Evolutionary conservation across 1,139 yeast genomes (phyloP), one percentile per base, ranked within the genome.

Genomic region (Wickerhamomyces sp.): DNA sequence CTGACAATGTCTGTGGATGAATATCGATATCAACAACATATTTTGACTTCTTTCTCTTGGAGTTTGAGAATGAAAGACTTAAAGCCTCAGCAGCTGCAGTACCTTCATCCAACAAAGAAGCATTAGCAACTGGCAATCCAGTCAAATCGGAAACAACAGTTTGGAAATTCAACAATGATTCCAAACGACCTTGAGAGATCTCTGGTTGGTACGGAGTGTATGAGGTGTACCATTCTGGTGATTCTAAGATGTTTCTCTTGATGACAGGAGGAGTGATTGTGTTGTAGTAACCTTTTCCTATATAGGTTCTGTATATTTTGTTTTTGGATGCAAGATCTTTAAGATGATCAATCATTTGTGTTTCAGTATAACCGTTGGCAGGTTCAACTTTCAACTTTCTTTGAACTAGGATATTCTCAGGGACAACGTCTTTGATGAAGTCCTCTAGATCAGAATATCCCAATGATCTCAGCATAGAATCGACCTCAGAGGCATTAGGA

Each of bases 181-280:
- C 95, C 51, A 91, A 72, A 54, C 98, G 78, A 36, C 98, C 98
- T 62, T 91, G 98, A 4, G 96, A 84, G 46, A 91, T 89, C 61
- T 91, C 98, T 2, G 98, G 96, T 64, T 91, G 98, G 59, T 91
- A 91, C 23, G 98, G 98, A 20, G 98, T 91, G 59, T 91, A 91
- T 0, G 96, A 86, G 24, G 98, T 91, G 66, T 91, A 91, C 98
- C 98, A 91, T 58, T 87, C 96, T 14, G 98, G 98, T 44, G 82
- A 78, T 61, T 91, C 98, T 42, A 91, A 68, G 41, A 91, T 63
- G 56, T 91, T 91, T 58, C 98, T 77, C 66, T 86, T 95, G 51
- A 91, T 85, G 28, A 89, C 96, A 4, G 95, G 84, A 0, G 98
- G 98, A 28, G 87, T 70, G 38, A 73, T 69, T 2, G 97, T 89